Evolutionary conservation across 345 rosid genomes (phyloP).

Genomic region (Gossypioides kirkii): DNA sequence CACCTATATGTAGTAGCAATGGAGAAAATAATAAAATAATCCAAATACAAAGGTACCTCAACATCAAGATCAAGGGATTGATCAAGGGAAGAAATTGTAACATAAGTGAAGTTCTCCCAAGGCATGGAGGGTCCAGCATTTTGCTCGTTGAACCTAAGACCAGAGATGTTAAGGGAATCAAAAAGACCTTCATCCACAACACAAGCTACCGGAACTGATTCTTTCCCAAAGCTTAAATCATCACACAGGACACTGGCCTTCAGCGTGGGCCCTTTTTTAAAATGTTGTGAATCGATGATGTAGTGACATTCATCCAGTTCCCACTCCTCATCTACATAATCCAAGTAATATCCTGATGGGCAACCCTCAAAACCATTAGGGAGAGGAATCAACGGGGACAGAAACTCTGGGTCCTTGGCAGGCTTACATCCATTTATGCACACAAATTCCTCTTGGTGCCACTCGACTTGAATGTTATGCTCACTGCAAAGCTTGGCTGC

Average conservation of each 20-base stretch:
- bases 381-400: constrained; percentile 38
- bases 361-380: constrained; percentile 28
- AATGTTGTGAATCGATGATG: constrained; percentile 55
- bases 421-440: constrained; percentile 81
- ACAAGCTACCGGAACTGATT: constrained; percentile 63
- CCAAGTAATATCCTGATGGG: constrained; percentile 21
- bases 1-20: neutral
- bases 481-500: constrained; percentile 97
- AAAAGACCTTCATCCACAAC: constrained; percentile 57
- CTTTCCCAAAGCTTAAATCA: constrained; percentile 89
- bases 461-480: constrained; percentile 68
- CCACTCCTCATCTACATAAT: constrained; percentile 36
- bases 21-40: constrained; percentile 7
- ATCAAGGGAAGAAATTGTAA: constrained; percentile 55
- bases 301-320: constrained; percentile 86
- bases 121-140: constrained; percentile 37
- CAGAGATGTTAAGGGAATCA: constrained; percentile 30
- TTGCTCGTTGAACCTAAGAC: constrained; percentile 27
- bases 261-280: constrained; percentile 39
- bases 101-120: constrained; percentile 76
- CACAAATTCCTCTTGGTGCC: constrained; percentile 75
- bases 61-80: constrained; percentile 39
- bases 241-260: constrained; percentile 52
- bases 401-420: constrained; percentile 34
- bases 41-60: constrained; percentile 46